Evolutionary conservation across 164 flowering plant genomes (phyloP).

Genomic region (Stephania cephalantha): DNA sequence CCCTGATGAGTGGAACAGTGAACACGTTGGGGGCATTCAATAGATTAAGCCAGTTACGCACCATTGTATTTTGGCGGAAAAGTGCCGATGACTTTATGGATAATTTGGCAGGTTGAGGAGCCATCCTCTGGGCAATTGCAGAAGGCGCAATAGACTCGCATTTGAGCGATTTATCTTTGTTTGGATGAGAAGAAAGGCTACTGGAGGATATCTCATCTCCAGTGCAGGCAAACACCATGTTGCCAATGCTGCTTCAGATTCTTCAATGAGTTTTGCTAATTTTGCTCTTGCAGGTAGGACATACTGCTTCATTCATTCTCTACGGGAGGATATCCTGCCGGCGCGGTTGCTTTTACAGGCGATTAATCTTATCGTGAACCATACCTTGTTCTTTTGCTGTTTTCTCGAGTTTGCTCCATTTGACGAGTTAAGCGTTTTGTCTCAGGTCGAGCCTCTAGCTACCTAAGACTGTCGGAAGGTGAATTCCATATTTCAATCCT

Average conservation of each 20-base stretch:
- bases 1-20: neutral
- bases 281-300: neutral
- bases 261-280: constrained; percentile 1
- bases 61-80: neutral
- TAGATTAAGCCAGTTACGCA: neutral
- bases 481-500: no score
- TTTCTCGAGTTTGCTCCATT: no score
- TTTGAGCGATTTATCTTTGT: neutral
- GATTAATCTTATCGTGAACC: neutral
- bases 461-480: no score
- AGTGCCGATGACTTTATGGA: neutral
- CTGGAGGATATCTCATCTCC: neutral
- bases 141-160: neutral
- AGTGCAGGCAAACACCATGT: neutral
- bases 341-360: neutral
- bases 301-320: neutral
- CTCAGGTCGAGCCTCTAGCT: neutral
- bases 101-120: neutral
- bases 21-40: neutral
- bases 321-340: neutral
- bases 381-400: no score
- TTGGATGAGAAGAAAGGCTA: neutral
- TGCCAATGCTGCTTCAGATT: neutral
- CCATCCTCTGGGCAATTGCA: neutral
- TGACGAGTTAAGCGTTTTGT: neutral